Percentiles rank a stretch among this genome's conserved stretches.
Conservation (phyloP, 2,329 filamentous ascomycete species). For the Trichoderma sp. region DNA sequence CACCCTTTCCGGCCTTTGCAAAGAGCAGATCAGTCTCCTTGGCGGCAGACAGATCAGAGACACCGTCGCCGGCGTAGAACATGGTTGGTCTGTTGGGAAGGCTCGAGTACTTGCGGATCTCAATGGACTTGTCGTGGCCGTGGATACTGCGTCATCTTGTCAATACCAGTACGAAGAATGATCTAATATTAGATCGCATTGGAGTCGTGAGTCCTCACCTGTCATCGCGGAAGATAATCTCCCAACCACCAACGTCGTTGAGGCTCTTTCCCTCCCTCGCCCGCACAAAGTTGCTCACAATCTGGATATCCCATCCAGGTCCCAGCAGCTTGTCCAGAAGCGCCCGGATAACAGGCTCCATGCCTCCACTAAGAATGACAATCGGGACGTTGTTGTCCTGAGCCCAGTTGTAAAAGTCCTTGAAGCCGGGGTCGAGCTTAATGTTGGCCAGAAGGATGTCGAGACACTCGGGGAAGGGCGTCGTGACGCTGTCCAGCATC, state of each 20-base stretch:
- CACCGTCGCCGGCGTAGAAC: slow-evolving; percentile 94
- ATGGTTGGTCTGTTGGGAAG: slow-evolving; percentile 75
- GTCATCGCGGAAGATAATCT: slow-evolving; percentile 84
- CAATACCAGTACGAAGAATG: background rate
- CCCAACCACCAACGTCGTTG: slow-evolving; percentile 80
- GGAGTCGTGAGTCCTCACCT: slow-evolving; percentile 31
- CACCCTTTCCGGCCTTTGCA: slow-evolving; percentile 85
- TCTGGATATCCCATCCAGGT: slow-evolving; percentile 75
- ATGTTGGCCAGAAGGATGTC: slow-evolving; percentile 76
- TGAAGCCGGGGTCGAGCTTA: slow-evolving; percentile 83
- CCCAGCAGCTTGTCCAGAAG: slow-evolving; percentile 78
- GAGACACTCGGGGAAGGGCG: slow-evolving; percentile 80
- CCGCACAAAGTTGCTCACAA: slow-evolving; percentile 82
- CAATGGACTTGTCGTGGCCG: slow-evolving; percentile 95
- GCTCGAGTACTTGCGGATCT: slow-evolving; percentile 81
- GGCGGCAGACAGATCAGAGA: slow-evolving; percentile 88
- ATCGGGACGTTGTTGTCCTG: slow-evolving; percentile 81
- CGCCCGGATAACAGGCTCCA: slow-evolving; percentile 86
- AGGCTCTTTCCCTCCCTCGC: slow-evolving; percentile 64
- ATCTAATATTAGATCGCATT: background rate
- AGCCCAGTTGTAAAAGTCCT: slow-evolving; percentile 82
- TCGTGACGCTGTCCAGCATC: slow-evolving; percentile 86
- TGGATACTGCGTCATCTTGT: slow-evolving; percentile 56
- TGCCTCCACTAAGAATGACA: slow-evolving; percentile 87
- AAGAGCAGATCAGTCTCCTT: slow-evolving; percentile 91